Conservation (phyloP, 2,329 filamentous ascomycete species). For the Aspergillus neotritici region DNA sequence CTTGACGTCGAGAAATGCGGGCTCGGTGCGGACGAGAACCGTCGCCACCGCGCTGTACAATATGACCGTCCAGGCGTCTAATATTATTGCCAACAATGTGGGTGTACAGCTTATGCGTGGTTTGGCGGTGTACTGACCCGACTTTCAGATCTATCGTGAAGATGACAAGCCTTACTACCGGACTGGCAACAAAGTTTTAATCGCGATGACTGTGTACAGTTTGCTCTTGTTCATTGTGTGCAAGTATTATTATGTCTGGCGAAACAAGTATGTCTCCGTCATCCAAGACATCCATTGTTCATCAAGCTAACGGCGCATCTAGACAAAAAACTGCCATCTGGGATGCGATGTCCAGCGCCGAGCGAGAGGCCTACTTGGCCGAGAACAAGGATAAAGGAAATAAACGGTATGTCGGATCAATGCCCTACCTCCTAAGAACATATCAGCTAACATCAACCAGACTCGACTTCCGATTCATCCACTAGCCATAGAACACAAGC, state of each 20-base stretch:
- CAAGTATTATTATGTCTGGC: constrained; percentile 37
- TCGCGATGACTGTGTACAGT: constrained; percentile 48
- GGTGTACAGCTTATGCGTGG: constrained; percentile 8
- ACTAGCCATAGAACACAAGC: constrained; percentile 15
- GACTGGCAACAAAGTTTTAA: constrained; percentile 53
- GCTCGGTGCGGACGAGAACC: constrained; percentile 39
- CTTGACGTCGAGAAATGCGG: constrained; percentile 41
- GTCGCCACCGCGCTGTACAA: constrained; percentile 44
- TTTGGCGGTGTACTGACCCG: constrained; percentile 1
- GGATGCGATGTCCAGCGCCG: constrained; percentile 37
- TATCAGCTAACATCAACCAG: constrained; percentile 11
- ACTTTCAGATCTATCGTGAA: constrained; percentile 49
- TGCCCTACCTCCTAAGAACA: background rate
- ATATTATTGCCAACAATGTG: constrained; percentile 37
- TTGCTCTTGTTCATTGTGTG: constrained; percentile 46
- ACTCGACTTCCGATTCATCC: constrained; percentile 35
- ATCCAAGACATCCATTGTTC: background rate
- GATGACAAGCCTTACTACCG: constrained; percentile 54
- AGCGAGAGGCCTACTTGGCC: constrained; percentile 33
- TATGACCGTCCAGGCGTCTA: constrained; percentile 41
- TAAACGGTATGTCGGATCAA: constrained; percentile 33
- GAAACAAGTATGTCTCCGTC: constrained; percentile 33
- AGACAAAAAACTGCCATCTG: constrained; percentile 33
- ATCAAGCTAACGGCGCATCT: constrained; percentile 3
- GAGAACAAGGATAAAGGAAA: constrained; percentile 38